Evolutionary conservation across 352 stramenopile species (phyloP).

Genomic region (Phytophthora pini): DNA sequence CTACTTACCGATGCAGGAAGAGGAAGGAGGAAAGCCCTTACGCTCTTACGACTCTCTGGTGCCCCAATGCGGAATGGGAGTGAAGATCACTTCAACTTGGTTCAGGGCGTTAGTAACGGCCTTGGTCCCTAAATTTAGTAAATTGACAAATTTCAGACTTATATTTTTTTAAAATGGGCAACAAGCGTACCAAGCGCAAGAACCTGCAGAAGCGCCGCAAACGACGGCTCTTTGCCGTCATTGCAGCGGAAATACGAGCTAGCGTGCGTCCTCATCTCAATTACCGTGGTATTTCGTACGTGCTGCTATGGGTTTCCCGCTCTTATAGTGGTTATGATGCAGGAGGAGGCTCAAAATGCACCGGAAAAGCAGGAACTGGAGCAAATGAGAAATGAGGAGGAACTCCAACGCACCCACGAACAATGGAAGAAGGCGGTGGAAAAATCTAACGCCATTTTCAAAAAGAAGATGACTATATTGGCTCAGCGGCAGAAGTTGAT

Average conservation of each 20-base stretch:
- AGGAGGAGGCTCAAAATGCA: conserved; percentile 55
- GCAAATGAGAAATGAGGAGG: conserved; percentile 61
- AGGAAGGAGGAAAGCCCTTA: background rate
- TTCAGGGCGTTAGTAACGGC: conserved; percentile 18
- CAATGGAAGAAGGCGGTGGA: conserved; percentile 57
- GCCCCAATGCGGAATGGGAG: conserved; percentile 31
- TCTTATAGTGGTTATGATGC: conserved; percentile 10
- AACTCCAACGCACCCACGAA: conserved; percentile 61
- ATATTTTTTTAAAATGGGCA: conserved; percentile 43
- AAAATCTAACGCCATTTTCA: conserved; percentile 43
- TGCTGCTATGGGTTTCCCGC: conserved; percentile 8
- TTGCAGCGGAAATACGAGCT: conserved; percentile 57
- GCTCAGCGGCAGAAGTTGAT: conserved; percentile 62
- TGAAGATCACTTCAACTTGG: conserved; percentile 43
- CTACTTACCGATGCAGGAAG: conserved; percentile 7
- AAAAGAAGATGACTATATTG: conserved; percentile 54
- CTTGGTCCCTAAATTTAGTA: conserved; percentile 7
- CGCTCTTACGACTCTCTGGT: conserved; percentile 12
- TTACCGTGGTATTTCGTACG: background rate
- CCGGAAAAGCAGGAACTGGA: conserved; percentile 55
- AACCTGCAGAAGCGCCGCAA: conserved; percentile 81
- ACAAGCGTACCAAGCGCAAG: conserved; percentile 67
- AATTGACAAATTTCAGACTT: conserved; percentile 14
- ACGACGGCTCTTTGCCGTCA: conserved; percentile 64
- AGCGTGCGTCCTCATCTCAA: conserved; percentile 31